Evolutionary conservation across 75 land plant species (phyloP).

Genomic region (Pinus taeda): DNA sequence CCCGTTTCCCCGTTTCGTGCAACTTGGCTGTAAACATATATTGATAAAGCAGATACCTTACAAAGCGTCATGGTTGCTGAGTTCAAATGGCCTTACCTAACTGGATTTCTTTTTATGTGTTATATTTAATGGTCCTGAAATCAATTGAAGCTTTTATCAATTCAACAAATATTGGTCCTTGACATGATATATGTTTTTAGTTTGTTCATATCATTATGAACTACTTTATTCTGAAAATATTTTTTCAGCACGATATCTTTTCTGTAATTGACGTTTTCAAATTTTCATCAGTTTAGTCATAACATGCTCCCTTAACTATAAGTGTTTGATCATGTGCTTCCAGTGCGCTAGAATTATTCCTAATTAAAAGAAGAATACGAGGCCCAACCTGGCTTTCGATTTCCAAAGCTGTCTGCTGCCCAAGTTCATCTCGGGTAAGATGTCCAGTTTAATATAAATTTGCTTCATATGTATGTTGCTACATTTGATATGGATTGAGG

Average conservation of each 20-base stretch:
- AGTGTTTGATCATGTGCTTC: slow-evolving; percentile 11
- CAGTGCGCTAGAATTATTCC: slow-evolving; percentile 91
- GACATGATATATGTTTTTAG: too few species aligned
- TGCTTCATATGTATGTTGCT: background rate
- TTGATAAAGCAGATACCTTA: too few species aligned
- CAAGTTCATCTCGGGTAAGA: slow-evolving; percentile 67
- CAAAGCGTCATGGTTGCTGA: too few species aligned
- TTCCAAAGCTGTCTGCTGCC: slow-evolving; percentile 53
- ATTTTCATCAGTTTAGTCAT: background rate
- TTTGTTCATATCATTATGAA: too few species aligned
- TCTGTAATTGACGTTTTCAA: background rate
- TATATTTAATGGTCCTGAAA: too few species aligned
- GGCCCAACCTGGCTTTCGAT: slow-evolving; percentile 96
- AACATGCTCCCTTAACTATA: background rate
- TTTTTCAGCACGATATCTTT: background rate
- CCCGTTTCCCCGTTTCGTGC: too few species aligned
- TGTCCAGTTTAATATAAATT: background rate
- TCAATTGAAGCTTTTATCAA: too few species aligned
- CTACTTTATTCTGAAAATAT: too few species aligned
- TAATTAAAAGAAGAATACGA: slow-evolving; percentile 81
- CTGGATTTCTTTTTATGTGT: too few species aligned
- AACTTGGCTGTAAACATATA: too few species aligned
- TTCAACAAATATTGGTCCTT: too few species aligned
- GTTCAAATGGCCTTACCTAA: too few species aligned
- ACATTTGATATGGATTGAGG: background rate